Conservation (phyloP, 345 rosid genomes). For the Reutealis trisperma region DNA sequence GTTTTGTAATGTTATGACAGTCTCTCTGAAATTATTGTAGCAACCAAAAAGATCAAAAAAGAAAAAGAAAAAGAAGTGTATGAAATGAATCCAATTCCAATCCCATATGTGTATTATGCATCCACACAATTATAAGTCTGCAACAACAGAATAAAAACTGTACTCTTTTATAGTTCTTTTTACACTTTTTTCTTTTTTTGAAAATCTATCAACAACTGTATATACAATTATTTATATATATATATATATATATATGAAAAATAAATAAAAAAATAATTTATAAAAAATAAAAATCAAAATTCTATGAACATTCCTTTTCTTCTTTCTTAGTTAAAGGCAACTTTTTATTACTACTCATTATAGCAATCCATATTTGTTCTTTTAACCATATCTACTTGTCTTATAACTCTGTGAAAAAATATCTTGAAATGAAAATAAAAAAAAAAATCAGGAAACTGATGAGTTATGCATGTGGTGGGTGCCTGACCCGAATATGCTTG, state of each 20-base stretch:
- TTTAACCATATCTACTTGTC: neutral
- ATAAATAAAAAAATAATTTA: neutral
- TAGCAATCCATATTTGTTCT: constrained; percentile 18
- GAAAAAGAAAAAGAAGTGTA: too few species aligned
- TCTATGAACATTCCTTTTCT: constrained; percentile 9
- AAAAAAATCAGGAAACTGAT: neutral
- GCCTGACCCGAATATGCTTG: constrained; percentile 21
- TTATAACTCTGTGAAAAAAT: neutral
- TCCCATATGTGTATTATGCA: neutral
- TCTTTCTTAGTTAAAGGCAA: neutral
- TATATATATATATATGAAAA: too few species aligned
- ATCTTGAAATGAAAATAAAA: too few species aligned
- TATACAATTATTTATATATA: too few species aligned
- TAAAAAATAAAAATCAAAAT: neutral
- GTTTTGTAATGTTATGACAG: neutral
- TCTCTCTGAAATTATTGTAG: too few species aligned
- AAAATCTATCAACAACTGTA: too few species aligned
- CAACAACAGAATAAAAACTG: neutral
- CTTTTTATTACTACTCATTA: constrained; percentile 14
- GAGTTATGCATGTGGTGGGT: neutral
- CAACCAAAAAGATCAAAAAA: too few species aligned
- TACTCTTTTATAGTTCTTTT: neutral
- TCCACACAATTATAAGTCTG: neutral
- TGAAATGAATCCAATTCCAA: too few species aligned
- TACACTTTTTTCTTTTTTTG: neutral